A percentile compares a stretch with the other conserved stretches of the same genome.
These are phyloP conservation scores for Schizothecium vesticola DNA, from an alignment of 495 filamentous ascomycete genomes.

Conservation along the genomic window DNA sequence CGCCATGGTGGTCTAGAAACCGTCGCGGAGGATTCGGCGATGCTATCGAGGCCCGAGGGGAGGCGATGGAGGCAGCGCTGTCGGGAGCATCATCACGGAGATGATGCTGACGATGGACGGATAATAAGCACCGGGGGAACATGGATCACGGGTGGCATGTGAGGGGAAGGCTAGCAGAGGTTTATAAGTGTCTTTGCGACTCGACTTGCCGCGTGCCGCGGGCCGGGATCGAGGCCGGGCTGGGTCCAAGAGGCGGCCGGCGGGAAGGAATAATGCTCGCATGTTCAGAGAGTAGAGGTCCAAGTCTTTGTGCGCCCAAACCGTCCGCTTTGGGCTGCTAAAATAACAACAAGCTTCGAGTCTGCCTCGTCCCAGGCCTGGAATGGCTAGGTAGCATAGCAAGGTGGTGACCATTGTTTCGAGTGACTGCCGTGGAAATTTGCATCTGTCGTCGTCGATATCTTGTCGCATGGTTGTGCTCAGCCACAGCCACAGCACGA, in stretches of 20 bases:
- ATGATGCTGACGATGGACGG: neutral
- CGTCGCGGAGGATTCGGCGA: neutral
- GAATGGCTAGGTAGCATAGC: neutral
- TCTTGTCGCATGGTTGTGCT: neutral
- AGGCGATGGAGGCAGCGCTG: neutral
- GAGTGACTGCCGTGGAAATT: neutral
- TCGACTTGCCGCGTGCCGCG: neutral
- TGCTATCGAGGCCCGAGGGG: neutral
- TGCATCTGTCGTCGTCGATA: neutral
- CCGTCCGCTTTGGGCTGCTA: neutral
- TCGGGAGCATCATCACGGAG: neutral
- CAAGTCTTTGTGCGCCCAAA: neutral
- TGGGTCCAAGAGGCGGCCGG: neutral
- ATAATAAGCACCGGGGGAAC: neutral
- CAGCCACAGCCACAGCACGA: neutral
- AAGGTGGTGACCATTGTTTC: neutral
- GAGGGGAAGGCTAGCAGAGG: neutral
- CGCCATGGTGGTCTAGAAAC: neutral
- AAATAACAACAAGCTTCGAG: neutral
- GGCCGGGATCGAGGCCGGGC: neutral
- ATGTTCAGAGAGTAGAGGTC: neutral
- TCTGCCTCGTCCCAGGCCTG: constrained; percentile 1
- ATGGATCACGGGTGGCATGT: neutral
- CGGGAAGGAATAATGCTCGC: neutral
- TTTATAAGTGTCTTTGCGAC: neutral